Evolutionary conservation across 1,284 basidiomycete genomes (phyloP).

Genomic region (Neonothopanus nambi): DNA sequence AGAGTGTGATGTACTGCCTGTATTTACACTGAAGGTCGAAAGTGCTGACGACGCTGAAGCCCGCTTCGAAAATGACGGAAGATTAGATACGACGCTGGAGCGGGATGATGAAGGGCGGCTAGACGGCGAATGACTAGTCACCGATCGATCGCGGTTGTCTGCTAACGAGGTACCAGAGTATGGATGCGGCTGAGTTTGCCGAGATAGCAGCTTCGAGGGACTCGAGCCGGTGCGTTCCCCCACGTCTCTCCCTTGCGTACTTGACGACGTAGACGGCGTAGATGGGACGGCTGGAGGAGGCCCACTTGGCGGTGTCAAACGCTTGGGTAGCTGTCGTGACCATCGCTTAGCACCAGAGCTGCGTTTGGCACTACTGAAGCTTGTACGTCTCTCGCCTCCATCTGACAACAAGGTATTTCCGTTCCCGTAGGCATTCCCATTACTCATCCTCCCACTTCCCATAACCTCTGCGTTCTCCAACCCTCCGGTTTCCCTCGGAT

Average conservation of each 20-base stretch:
- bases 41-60: constrained; percentile 50
- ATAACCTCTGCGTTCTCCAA: not conserved
- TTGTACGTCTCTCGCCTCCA: constrained; percentile 2
- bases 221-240: not conserved
- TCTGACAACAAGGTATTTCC: not conserved
- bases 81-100: constrained; percentile 48
- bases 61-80: constrained; percentile 60
- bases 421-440: not conserved
- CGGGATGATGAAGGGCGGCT: constrained; percentile 26
- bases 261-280: constrained; percentile 25
- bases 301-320: constrained; percentile 56
- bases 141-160: constrained; percentile 2
- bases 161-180: constrained; percentile 33
- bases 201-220: not conserved
- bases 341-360: constrained; percentile 42
- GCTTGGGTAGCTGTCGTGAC: constrained; percentile 61
- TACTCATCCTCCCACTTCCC: constrained; percentile 2
- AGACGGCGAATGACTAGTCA: not conserved
- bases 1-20: constrained; percentile 49
- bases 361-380: constrained; percentile 12
- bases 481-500: not conserved
- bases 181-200: constrained; percentile 23
- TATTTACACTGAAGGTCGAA: constrained; percentile 43
- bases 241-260: constrained; percentile 14
- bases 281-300: constrained; percentile 52